Evolutionary conservation across 306 rosid genomes (phyloP).

Genomic region (Styphnolobium japonicum): DNA sequence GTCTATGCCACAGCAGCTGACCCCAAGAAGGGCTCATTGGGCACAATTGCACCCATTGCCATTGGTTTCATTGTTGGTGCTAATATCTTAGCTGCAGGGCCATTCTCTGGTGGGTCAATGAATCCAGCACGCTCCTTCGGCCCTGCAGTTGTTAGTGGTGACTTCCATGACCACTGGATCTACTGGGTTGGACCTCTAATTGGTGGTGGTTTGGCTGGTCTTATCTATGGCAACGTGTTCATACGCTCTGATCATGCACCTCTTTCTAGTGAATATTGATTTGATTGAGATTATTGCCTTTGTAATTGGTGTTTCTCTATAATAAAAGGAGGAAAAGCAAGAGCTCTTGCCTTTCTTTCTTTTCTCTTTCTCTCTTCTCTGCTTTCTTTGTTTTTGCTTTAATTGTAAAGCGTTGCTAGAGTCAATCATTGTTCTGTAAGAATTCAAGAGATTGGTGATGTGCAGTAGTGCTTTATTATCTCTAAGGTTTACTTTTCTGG

Average conservation of each 20-base stretch:
- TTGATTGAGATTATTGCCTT: neutral
- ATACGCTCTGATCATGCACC: conserved; percentile 60
- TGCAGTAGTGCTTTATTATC: conserved; percentile 6
- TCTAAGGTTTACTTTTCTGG: neutral
- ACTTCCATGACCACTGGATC: conserved; percentile 80
- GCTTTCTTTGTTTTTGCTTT: neutral
- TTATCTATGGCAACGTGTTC: conserved; percentile 66
- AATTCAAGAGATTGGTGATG: conserved; percentile 32
- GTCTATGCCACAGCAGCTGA: conserved; percentile 96
- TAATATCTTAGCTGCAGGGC: conserved; percentile 88
- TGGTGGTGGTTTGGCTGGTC: conserved; percentile 93
- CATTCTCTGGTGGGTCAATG: conserved; percentile 94
- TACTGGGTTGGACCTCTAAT: conserved; percentile 88
- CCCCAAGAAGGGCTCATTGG: conserved; percentile 78
- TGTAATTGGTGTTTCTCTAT: conserved; percentile 5
- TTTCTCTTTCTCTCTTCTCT: neutral
- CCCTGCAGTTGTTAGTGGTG: conserved; percentile 81
- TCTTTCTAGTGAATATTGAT: conserved; percentile 39
- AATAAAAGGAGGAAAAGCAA: conserved; percentile 26
- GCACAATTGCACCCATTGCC: conserved; percentile 87
- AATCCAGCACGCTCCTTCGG: conserved; percentile 93
- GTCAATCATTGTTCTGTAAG: conserved; percentile 25
- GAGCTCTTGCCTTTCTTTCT: conserved; percentile 23
- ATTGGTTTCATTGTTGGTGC: conserved; percentile 91
- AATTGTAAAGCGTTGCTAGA: conserved; percentile 25